phyloP scores from a whole-genome alignment of 495 filamentous ascomycete species.

The Cetradonia linearis region DNA sequence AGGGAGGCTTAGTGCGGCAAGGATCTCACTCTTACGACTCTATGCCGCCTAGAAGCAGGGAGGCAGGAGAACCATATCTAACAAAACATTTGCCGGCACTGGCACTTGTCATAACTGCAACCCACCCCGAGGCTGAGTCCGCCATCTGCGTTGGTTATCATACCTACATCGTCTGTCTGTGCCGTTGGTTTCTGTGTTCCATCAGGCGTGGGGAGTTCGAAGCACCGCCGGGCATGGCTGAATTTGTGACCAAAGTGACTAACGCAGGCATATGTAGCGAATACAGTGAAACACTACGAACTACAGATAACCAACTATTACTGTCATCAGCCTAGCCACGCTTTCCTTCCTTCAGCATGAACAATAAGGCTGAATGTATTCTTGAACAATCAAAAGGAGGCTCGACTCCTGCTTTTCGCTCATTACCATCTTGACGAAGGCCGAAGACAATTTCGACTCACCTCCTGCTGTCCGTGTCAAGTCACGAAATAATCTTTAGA shows the following conservation, averaged over 20 bases:
- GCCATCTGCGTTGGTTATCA: background rate
- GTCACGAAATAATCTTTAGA: background rate
- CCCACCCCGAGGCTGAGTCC: background rate
- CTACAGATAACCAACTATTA: no score
- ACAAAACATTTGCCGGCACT: background rate
- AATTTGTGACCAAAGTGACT: background rate
- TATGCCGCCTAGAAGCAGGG: background rate
- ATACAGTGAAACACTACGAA: background rate
- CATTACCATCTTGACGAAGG: background rate
- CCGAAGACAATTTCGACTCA: background rate
- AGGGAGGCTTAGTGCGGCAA: background rate
- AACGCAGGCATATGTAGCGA: background rate
- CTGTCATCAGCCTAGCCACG: background rate
- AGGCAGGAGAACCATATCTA: background rate
- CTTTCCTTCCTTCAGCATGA: background rate
- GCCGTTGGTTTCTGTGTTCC: background rate
- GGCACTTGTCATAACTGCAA: background rate
- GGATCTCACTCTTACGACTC: background rate
- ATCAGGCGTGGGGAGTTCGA: background rate
- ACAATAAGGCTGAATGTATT: background rate
- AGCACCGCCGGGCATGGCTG: background rate
- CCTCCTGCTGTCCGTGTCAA: background rate
- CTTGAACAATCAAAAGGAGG: background rate
- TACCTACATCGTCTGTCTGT: background rate
- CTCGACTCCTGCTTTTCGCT: background rate